phyloP scores from a whole-genome alignment of 2,329 filamentous ascomycete species.

The Exophiala calicioides region DNA sequence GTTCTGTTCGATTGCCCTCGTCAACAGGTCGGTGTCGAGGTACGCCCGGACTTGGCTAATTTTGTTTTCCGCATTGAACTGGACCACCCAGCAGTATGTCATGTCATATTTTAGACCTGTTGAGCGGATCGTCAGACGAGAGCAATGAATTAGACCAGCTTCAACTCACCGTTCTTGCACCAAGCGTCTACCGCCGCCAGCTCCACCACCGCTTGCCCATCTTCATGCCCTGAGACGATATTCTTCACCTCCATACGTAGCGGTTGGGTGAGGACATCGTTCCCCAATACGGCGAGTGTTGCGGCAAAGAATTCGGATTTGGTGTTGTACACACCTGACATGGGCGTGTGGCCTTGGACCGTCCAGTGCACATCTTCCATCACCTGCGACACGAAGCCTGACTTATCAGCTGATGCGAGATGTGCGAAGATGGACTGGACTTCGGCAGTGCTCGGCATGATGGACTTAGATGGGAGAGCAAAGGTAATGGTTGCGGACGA shows the following conservation, averaged over 20 bases:
- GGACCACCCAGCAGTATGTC: slow-evolving; percentile 19
- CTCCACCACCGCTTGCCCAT: slow-evolving; percentile 14
- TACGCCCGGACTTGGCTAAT: slow-evolving; percentile 21
- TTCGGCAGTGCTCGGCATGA: too few species aligned
- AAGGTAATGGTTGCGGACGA: too few species aligned
- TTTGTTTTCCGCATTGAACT: slow-evolving; percentile 9
- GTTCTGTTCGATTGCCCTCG: slow-evolving; percentile 16
- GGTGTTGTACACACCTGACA: slow-evolving; percentile 15
- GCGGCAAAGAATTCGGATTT: slow-evolving; percentile 17
- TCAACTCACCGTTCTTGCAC: slow-evolving; percentile 15
- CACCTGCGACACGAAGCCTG: too few species aligned
- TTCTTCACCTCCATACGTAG: slow-evolving; percentile 3
- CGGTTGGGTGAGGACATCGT: slow-evolving; percentile 12
- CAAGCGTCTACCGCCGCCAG: slow-evolving; percentile 15
- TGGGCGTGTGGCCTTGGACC: slow-evolving; percentile 15
- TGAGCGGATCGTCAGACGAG: background rate
- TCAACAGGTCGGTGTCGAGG: slow-evolving; percentile 18
- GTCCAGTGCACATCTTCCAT: slow-evolving; percentile 22
- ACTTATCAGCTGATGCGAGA: too few species aligned
- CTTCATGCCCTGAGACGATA: slow-evolving; percentile 2
- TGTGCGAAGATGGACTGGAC: too few species aligned
- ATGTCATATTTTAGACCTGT: slow-evolving; percentile 16
- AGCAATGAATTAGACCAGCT: background rate
- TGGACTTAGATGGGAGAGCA: too few species aligned
- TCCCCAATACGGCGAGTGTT: slow-evolving; percentile 15